Conservation (phyloP, 1,284 basidiomycete genomes). For the Apiotrichum domesticum region DNA sequence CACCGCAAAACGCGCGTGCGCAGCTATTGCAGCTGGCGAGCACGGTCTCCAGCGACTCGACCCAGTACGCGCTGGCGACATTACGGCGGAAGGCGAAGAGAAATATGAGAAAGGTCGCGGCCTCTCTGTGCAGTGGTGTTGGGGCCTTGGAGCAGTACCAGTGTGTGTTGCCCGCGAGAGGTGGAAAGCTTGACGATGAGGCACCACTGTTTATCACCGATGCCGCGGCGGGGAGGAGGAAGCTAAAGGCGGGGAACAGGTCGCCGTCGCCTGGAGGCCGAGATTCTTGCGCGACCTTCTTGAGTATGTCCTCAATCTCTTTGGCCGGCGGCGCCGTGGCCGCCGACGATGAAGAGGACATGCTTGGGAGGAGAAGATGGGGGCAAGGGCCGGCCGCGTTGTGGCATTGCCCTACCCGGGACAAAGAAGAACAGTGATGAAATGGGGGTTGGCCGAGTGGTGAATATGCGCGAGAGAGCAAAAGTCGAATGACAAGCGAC, state of each 20-base stretch:
- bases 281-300: conserved; percentile 15
- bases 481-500: no score
- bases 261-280: conserved; percentile 49
- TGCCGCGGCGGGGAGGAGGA: conserved; percentile 47
- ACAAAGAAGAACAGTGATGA: no score
- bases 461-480: no score
- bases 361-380: neutral
- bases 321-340: neutral
- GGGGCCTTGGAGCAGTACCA: conserved; percentile 37
- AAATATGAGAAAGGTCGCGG: conserved; percentile 70
- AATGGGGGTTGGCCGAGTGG: no score
- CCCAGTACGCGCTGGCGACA: conserved; percentile 51
- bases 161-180: conserved; percentile 15
- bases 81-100: conserved; percentile 66
- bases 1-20: conserved; percentile 59
- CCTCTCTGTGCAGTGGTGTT: conserved; percentile 31
- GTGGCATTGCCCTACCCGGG: no score
- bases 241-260: conserved; percentile 54
- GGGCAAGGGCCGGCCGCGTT: no score
- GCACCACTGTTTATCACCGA: neutral
- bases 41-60: conserved; percentile 54
- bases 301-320: conserved; percentile 36
- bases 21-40: conserved; percentile 62
- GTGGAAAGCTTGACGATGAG: conserved; percentile 9
- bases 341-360: neutral